These are phyloP conservation scores for Sapria himalayana DNA, from an alignment of 345 rosid genomes.

Conservation along the genomic window DNA sequence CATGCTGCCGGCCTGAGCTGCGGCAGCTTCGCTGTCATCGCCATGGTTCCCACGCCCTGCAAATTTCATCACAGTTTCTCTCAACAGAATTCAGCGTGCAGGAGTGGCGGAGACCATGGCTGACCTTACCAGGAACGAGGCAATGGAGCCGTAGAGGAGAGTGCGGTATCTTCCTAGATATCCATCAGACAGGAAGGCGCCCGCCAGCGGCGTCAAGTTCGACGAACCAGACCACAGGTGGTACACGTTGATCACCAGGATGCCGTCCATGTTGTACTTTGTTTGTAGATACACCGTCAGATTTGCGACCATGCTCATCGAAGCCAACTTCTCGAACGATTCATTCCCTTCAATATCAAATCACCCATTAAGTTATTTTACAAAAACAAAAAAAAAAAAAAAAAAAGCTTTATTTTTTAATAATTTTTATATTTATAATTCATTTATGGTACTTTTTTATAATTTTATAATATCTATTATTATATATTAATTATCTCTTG, in stretches of 20 bases:
- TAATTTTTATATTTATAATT: no score
- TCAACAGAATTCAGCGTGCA: no score
- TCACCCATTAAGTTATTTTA: background rate
- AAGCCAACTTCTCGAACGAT: slow-evolving; percentile 58
- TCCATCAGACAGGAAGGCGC: slow-evolving; percentile 48
- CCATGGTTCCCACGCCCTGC: slow-evolving; percentile 37
- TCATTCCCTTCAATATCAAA: slow-evolving; percentile 26
- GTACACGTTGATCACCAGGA: slow-evolving; percentile 27
- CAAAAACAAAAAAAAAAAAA: background rate
- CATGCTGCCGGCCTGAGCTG: slow-evolving; percentile 25
- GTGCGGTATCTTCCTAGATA: slow-evolving; percentile 41
- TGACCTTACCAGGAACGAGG: slow-evolving; percentile 40
- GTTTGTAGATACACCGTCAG: slow-evolving; percentile 27
- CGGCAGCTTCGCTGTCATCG: slow-evolving; percentile 24
- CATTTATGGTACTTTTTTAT: no score
- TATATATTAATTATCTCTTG: no score
- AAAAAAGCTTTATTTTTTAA: no score
- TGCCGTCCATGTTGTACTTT: slow-evolving; percentile 37
- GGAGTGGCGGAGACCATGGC: no score
- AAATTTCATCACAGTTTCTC: no score
- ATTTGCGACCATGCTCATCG: slow-evolving; percentile 41
- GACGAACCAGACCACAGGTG: slow-evolving; percentile 40
- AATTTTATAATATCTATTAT: no score
- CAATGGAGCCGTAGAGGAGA: slow-evolving; percentile 29
- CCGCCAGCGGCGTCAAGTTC: slow-evolving; percentile 30